Evolutionary conservation across 306 rosid species (phyloP).

Genomic region (Cicer yamashitae): DNA sequence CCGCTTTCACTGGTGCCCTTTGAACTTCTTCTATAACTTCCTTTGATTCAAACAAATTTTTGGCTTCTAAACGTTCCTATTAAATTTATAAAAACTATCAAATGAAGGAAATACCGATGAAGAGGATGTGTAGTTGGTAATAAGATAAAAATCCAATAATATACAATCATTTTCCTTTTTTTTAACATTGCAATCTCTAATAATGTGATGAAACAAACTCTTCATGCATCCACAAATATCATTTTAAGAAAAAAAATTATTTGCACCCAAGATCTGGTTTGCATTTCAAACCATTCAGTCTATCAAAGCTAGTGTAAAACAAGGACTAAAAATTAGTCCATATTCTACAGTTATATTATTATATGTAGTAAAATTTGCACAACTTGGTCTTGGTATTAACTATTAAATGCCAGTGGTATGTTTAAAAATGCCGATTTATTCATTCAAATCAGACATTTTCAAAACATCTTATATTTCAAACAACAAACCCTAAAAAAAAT

Average conservation of each 20-base stretch:
- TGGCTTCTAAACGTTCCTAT: slow-evolving; percentile 91
- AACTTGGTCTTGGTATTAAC: neutral
- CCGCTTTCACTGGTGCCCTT: slow-evolving; percentile 53
- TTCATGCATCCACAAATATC: slow-evolving; percentile 4
- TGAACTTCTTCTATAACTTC: slow-evolving; percentile 78
- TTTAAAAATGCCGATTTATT: slow-evolving; percentile 29
- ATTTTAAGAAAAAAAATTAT: neutral
- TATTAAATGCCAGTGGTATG: neutral
- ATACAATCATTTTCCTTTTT: neutral
- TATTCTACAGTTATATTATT: neutral
- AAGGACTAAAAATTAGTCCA: neutral
- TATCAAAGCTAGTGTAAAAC: neutral
- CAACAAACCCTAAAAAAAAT: neutral
- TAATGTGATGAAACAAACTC: slow-evolving; percentile 17
- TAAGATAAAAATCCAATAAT: neutral
- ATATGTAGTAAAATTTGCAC: neutral
- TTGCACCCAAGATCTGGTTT: neutral
- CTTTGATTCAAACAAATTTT: slow-evolving; percentile 67
- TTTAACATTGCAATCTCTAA: neutral
- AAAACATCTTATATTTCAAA: slow-evolving; percentile 17
- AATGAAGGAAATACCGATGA: slow-evolving; percentile 20
- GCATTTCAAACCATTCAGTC: slow-evolving; percentile 25
- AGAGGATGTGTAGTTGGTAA: neutral
- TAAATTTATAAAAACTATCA: slow-evolving; percentile 37
- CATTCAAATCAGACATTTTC: neutral